Evolutionary conservation across 1,284 basidiomycete species (phyloP).

Genomic region (Apiotrichum sp.): DNA sequence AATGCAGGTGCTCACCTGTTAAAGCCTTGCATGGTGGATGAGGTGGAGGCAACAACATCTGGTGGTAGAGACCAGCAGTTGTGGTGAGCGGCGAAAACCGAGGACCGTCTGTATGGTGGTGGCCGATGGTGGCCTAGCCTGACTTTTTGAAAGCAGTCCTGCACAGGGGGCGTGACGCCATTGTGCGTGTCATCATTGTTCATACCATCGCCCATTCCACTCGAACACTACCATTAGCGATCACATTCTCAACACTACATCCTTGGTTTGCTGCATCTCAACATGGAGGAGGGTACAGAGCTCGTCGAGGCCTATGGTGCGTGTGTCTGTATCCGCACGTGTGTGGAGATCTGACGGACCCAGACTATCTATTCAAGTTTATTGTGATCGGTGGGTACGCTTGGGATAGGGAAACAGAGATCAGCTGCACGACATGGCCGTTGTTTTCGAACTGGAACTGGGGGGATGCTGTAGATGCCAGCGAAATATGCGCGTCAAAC

Average conservation of each 20-base stretch:
- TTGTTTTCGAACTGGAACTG: neutral
- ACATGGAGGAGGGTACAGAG: slow-evolving; percentile 63
- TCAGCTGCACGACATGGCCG: neutral
- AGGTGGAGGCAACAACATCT: no score
- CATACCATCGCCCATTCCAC: no score
- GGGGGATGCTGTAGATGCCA: no score
- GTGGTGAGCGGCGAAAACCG: no score
- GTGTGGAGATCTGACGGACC: neutral
- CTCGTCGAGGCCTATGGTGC: slow-evolving; percentile 85
- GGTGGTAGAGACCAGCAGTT: no score
- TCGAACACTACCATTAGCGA: no score
- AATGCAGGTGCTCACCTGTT: slow-evolving; percentile 53
- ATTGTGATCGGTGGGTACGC: slow-evolving; percentile 74
- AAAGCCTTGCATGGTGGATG: slow-evolving; percentile 53
- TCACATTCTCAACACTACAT: neutral
- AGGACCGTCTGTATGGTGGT: no score
- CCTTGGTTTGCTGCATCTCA: neutral
- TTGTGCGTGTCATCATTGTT: no score
- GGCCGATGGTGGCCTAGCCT: no score
- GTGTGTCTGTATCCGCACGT: slow-evolving; percentile 16
- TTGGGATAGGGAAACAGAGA: neutral
- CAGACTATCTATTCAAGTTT: slow-evolving; percentile 96
- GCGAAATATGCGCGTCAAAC: no score
- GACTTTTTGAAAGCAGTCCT: no score
- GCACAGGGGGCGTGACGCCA: no score